phyloP scores from a whole-genome alignment of 2,329 filamentous ascomycete genomes.

The Paecilomyces sp. region DNA sequence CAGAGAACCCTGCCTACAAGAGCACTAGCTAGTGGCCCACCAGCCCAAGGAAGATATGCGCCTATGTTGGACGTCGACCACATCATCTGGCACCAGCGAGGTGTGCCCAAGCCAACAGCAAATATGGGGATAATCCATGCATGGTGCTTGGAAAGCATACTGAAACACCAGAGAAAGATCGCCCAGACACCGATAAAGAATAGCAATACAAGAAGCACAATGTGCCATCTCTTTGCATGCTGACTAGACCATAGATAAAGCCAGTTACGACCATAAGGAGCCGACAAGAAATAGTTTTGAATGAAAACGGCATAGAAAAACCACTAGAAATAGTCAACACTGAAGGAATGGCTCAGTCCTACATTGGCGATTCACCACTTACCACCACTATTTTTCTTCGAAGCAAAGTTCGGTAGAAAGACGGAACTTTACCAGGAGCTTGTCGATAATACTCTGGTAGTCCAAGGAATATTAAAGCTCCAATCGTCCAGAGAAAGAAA shows the following conservation, averaged over 20 bases:
- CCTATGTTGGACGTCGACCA: constrained; percentile 53
- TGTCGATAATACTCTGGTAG: constrained; percentile 55
- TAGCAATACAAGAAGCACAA: constrained; percentile 39
- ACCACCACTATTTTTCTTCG: constrained; percentile 44
- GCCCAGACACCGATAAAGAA: constrained; percentile 48
- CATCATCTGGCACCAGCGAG: constrained; percentile 56
- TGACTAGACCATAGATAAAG: constrained; percentile 45
- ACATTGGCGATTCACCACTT: constrained; percentile 3
- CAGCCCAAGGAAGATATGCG: constrained; percentile 52
- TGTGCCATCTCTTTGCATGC: constrained; percentile 45
- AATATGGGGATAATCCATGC: constrained; percentile 58
- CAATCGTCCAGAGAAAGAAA: constrained; percentile 44
- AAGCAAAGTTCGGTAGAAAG: constrained; percentile 49
- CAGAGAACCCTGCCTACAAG: constrained; percentile 48
- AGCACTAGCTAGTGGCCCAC: constrained; percentile 43
- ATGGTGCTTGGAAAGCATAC: constrained; percentile 45
- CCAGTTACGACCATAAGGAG: constrained; percentile 56
- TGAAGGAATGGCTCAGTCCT: not conserved
- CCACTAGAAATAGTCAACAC: constrained; percentile 32
- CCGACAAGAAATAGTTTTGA: constrained; percentile 54
- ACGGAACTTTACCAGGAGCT: constrained; percentile 49
- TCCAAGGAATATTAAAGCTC: constrained; percentile 43
- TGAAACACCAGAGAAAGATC: constrained; percentile 41
- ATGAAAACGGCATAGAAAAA: constrained; percentile 52
- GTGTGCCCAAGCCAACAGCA: constrained; percentile 53